Evolutionary conservation across 208 protist genomes (phyloP).

Genomic region (Trichomonas vaginalis): DNA sequence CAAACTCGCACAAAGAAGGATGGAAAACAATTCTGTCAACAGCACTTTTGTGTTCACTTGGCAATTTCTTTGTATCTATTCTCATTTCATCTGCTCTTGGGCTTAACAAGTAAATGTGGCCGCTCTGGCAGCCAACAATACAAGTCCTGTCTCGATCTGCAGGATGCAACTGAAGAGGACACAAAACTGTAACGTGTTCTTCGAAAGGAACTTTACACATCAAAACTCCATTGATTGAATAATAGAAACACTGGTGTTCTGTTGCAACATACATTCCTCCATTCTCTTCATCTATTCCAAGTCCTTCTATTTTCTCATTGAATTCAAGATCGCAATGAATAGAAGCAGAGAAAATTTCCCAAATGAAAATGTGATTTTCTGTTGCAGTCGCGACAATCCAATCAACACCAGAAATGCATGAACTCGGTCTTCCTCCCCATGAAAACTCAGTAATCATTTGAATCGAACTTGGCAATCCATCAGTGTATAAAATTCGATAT

Average conservation of each 20-base stretch:
- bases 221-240: neutral
- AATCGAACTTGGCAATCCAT: neutral
- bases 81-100: neutral
- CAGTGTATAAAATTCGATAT: neutral
- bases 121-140: neutral
- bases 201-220: neutral
- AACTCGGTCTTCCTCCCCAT: neutral
- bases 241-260: neutral
- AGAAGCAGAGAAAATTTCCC: neutral
- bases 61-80: neutral
- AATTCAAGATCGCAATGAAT: neutral
- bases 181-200: neutral
- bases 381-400: neutral
- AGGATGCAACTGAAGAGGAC: neutral
- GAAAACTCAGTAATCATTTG: neutral
- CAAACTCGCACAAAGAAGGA: neutral
- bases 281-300: neutral
- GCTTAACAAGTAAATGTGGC: neutral
- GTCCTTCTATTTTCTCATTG: neutral
- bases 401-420: neutral
- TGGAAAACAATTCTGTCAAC: neutral
- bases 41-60: neutral
- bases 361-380: neutral
- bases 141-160: neutral
- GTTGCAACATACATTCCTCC: neutral